Evolutionary conservation across 805 yeast species (phyloP).

Genomic region (Candida koratica): DNA sequence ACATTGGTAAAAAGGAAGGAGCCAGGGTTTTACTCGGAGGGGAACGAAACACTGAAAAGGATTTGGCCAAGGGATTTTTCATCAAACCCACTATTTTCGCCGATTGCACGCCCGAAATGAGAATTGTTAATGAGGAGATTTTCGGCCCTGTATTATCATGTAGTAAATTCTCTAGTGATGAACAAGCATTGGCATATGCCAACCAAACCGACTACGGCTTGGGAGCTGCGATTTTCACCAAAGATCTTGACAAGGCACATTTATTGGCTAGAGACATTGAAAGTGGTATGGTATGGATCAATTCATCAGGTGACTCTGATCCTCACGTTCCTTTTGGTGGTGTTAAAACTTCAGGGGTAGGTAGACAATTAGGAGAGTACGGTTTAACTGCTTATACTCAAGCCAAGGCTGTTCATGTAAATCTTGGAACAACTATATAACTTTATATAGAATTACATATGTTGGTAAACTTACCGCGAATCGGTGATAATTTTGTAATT

Average conservation of each 20-base stretch:
- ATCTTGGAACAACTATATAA: conserved; percentile 46
- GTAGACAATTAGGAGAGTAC: conserved; percentile 75
- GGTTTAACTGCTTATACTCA: conserved; percentile 71
- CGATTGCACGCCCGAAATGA: conserved; percentile 61
- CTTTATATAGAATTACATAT: too few species aligned
- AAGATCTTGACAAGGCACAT: conserved; percentile 63
- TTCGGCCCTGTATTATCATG: conserved; percentile 83
- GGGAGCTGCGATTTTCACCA: conserved; percentile 77
- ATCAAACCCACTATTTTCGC: conserved; percentile 74
- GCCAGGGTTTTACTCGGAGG: conserved; percentile 42
- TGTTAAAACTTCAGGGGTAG: conserved; percentile 72
- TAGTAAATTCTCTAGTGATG: conserved; percentile 60
- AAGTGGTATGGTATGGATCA: conserved; percentile 46
- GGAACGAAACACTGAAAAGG: conserved; percentile 38
- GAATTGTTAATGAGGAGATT: conserved; percentile 73
- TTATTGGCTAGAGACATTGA: conserved; percentile 50
- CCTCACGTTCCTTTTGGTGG: conserved; percentile 70
- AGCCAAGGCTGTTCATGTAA: conserved; percentile 73
- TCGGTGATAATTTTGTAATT: too few species aligned
- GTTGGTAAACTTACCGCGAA: too few species aligned
- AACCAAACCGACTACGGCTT: conserved; percentile 75
- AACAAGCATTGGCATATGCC: conserved; percentile 65
- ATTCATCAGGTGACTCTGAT: conserved; percentile 43
- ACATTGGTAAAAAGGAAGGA: conserved; percentile 43
- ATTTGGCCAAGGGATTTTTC: conserved; percentile 53